Base-by-base conservation (phyloP, 495 filamentous ascomycete species). In the Neurospora sp. region DNA sequence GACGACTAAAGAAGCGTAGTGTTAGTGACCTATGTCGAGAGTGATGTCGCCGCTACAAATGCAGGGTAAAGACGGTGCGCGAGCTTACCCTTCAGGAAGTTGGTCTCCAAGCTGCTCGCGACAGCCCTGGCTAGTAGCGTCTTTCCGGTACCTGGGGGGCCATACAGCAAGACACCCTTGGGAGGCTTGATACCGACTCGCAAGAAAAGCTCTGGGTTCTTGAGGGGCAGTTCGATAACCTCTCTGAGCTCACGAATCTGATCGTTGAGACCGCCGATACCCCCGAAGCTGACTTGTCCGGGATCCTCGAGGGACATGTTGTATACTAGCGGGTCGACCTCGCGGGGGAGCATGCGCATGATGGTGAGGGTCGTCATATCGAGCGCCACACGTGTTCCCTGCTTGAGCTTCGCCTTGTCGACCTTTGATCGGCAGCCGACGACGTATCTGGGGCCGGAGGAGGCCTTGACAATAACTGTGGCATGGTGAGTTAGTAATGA, bases 301-400 rank as follows among this genome's bases (percentile, higher is more conserved):
- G 96, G 96, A 79, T 99, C 96, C 83, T 98, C 96, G 73, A 99
- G 85, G 54, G 96, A 99, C 96, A 99, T 99, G 86, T 98, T 99
- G 88, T 99, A 99, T 70, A 99, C 96, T 76, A 98, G 85, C 20
- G 96, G 96, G 80, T 99, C 96, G 75, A 99, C 96, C 85, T 99
- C 96, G 76, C 96, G 93, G 48, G 96, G 96, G 48, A 99, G 85
- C 96, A 99, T 99, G 73, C 96, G 93, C 96, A 99, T 99, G 83
- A 99, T 99, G 38, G 96, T 99, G 75, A 99, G 91, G 18, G 96
- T 99, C 44, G 96, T 99, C 96, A 99, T 99, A 81, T 99, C 96
- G 72, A 99, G 92, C 59, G 96, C 96, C 73, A 99, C 96, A 77
- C 96, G 94, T 5, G 94, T 97, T 75, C 96, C 96, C 84, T 99